Percentiles rank a stretch among this genome's conserved stretches.
Conservation (phyloP, 2,329 filamentous ascomycete genomes). For the Nemania sp. region DNA sequence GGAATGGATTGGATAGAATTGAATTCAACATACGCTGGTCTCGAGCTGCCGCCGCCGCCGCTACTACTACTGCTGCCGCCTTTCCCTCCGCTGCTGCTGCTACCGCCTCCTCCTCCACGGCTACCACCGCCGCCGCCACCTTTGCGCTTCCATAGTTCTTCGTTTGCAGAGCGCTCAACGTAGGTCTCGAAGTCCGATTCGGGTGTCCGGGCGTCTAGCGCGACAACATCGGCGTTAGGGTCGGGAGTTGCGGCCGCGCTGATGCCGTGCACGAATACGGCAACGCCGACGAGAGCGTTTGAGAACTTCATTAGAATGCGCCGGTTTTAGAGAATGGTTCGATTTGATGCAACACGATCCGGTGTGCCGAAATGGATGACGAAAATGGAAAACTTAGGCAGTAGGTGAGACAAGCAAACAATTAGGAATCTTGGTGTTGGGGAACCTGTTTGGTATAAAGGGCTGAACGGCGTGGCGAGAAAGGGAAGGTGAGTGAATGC, state of each 20-base stretch:
- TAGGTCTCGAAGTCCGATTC: slow-evolving; percentile 16
- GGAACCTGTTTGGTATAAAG: too few relatives aligned
- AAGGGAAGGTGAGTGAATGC: too few relatives aligned
- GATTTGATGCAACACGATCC: too few relatives aligned
- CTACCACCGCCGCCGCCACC: slow-evolving; percentile 60
- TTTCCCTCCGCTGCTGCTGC: slow-evolving; percentile 22
- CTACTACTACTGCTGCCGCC: slow-evolving; percentile 20
- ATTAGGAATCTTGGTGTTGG: too few relatives aligned
- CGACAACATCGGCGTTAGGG: slow-evolving; percentile 25
- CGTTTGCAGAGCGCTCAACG: slow-evolving; percentile 31
- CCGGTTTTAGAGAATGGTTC: background rate
- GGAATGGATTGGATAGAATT: background rate
- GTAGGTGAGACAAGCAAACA: too few relatives aligned
- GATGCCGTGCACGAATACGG: slow-evolving; percentile 27
- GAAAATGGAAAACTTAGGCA: too few relatives aligned
- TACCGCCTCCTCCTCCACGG: slow-evolving; percentile 44
- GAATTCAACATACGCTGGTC: slow-evolving; percentile 13
- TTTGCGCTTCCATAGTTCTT: slow-evolving; percentile 62
- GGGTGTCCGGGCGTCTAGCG: slow-evolving; percentile 23
- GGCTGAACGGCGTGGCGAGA: too few relatives aligned
- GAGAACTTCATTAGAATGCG: slow-evolving; percentile 34
- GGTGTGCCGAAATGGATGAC: too few relatives aligned
- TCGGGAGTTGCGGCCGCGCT: slow-evolving; percentile 29
- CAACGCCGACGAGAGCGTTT: slow-evolving; percentile 30
- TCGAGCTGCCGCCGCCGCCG: slow-evolving; percentile 23